phyloP scores from a whole-genome alignment of 208 protist species.

The Leptomonas seymouri region DNA sequence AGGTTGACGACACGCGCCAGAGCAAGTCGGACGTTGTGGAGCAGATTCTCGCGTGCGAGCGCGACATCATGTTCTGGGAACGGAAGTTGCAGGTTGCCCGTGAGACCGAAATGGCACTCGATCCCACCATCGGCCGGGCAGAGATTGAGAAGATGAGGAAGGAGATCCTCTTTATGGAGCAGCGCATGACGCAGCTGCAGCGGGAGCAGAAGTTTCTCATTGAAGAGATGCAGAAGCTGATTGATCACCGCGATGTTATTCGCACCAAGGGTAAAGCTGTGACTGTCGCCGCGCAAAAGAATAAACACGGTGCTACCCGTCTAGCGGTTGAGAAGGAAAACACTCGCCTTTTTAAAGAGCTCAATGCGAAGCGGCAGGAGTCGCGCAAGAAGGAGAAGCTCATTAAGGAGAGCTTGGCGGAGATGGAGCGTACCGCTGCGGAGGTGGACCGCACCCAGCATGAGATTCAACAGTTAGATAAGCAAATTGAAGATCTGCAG shows the following conservation, averaged over 20 bases:
- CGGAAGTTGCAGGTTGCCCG: slow-evolving; percentile 96
- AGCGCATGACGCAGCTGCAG: slow-evolving; percentile 90
- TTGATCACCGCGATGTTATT: slow-evolving; percentile 93
- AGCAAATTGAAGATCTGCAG: slow-evolving; percentile 75
- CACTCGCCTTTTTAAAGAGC: slow-evolving; percentile 82
- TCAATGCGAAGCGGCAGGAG: slow-evolving; percentile 88
- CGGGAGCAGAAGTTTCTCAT: slow-evolving; percentile 93
- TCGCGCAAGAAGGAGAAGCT: slow-evolving; percentile 75
- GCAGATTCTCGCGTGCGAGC: slow-evolving; percentile 91
- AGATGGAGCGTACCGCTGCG: slow-evolving; percentile 75
- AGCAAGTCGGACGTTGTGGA: slow-evolving; percentile 84
- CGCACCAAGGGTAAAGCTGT: slow-evolving; percentile 92
- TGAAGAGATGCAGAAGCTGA: slow-evolving; percentile 95
- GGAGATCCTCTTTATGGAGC: slow-evolving; percentile 96
- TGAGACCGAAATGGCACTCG: slow-evolving; percentile 95
- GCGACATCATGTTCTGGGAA: slow-evolving; percentile 96
- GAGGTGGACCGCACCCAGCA: slow-evolving; percentile 77
- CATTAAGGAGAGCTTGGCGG: slow-evolving; percentile 83
- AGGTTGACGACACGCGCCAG: slow-evolving; percentile 80
- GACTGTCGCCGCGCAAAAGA: slow-evolving; percentile 60
- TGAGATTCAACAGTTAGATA: slow-evolving; percentile 73
- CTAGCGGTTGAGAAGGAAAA: slow-evolving; percentile 89
- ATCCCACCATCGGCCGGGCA: slow-evolving; percentile 92
- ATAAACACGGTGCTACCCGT: slow-evolving; percentile 69
- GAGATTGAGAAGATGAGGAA: slow-evolving; percentile 96